Conservation (phyloP, 1,139 yeast species). For the Geotrichum candidum region DNA sequence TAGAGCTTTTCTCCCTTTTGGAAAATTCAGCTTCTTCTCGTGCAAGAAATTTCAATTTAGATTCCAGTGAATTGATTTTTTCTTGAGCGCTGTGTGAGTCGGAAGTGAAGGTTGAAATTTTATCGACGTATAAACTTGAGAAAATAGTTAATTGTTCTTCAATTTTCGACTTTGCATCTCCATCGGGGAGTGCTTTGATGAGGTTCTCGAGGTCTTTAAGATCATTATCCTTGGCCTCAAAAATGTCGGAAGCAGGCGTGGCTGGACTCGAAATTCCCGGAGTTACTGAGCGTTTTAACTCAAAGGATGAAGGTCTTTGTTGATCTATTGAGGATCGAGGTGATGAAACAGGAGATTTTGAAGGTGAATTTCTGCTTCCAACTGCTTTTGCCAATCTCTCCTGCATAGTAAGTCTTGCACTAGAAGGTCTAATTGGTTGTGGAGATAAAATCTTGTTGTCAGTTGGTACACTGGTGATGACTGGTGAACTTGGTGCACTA, state of each 20-base stretch:
- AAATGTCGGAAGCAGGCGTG: not conserved
- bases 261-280: not conserved
- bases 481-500: constrained; percentile 7
- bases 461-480: not conserved
- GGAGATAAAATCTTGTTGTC: constrained; percentile 8
- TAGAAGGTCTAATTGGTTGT: constrained; percentile 9
- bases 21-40: constrained; percentile 29
- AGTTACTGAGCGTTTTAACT: not conserved
- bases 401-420: constrained; percentile 60
- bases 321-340: constrained; percentile 12
- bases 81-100: constrained; percentile 22
- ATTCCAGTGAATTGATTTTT: constrained; percentile 25
- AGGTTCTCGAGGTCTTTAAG: not conserved
- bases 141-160: constrained; percentile 12
- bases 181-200: not conserved
- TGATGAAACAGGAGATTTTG: constrained; percentile 9
- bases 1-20: constrained; percentile 18
- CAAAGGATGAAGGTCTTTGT: not conserved
- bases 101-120: constrained; percentile 4
- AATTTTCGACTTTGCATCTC: not conserved
- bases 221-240: not conserved
- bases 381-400: constrained; percentile 82
- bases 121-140: constrained; percentile 9
- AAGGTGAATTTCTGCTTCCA: constrained; percentile 29
- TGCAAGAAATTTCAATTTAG: constrained; percentile 27